Base-by-base conservation (phyloP, 768 basidiomycete species). In the Russula earlei region DNA sequence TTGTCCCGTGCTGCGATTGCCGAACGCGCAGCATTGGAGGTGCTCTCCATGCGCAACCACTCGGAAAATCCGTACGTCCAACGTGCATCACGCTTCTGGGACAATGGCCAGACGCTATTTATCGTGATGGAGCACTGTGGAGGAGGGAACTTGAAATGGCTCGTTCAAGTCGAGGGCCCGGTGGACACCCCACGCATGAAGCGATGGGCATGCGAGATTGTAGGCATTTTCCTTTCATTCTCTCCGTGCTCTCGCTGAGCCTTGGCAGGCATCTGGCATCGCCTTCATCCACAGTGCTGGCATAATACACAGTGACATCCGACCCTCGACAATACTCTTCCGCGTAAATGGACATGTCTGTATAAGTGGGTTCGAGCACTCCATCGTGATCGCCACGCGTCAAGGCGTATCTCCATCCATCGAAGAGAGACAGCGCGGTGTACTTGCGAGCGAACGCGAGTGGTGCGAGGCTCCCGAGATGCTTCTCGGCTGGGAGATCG, bases 401-500 rank as follows among this genome's bases (percentile, higher is more conserved):
- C 50, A 38, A 40, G 20, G 34, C 10, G 29, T 24, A 15, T 17
- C 48, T 4, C 45, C 43, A 37, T 37, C 46, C 22, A 41, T 50
- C 25, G 50, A 47, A 31, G 49, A 51, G 20, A 38, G 59, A 34
- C 59, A 48, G 14, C 15, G n/a, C 19, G 41, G 47, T 24, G 17
- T 38, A 36, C 25, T 34, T 19, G 33, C 43, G 29, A 49, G 43
- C 47, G 24, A 31, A 33, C 47, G 20, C 7, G 62, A 62, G 49
- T 62, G 59, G 59, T 48, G 55, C 29, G 45, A 56, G 19, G 59
- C 62, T 31, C 62, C 62, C 4, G 62, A 62, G 40, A 47, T 61
- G 49, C 48, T 62, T 34, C 17, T 57, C 14, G 62, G 59, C 34
- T 56, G 49, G 55, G 52, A 62, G 20, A 44, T 57, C 37, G 62